Base-by-base conservation (phyloP, 495 filamentous ascomycete genomes). In the Neurospora tetrasperma region DNA sequence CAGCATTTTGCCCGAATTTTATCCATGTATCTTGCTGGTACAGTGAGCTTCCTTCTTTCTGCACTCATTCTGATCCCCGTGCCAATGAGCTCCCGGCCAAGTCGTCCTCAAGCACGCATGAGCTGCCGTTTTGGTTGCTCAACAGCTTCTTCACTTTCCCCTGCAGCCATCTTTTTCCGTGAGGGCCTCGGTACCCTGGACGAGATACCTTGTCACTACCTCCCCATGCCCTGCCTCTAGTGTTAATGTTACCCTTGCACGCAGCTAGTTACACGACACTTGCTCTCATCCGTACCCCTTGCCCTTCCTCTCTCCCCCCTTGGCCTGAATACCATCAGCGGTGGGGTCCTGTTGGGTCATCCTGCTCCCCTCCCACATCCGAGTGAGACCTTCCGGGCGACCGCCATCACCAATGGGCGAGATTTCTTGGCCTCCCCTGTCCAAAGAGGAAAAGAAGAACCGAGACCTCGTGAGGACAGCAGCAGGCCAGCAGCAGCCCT, bases 381-480 rank as follows among this genome's bases (percentile, higher is more conserved):
- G 78, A 78, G 76, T 76, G 77, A 79, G 76, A 78, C 83, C 80
- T 79, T 83, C 78, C 76, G 83, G 78, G 73, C 82, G 78, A 78
- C 79, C 80, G 77, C 77, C 74, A 74, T 79, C 81, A 81, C 82
- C 81, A 82, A 82, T 83, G 83, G 84, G 80, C 80, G 82, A 31
- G 27, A 35, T 66, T 18, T 40, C 44, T 70, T 46, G 71, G 54
- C 69, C 74, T 69, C 71, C 71, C 73, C 66, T 70, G 42, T 69
- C 54, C 75, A 35, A 18, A 69, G 42, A 72, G 43, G 42, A 70
- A 66, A 74, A 66, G 16, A 48, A 68, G 54, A 66, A 66, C 54
- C 54, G 54, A 27, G 35, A 35, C 54, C 54, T 66, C 54, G 54
- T 66, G 27, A 66, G 54, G 54, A 66, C 54, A 66, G 14, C 54